A percentile compares a stretch with the other conserved stretches of the same genome.
These are phyloP conservation scores for Leccinum fallax DNA, from an alignment of 1,284 basidiomycete genomes.

Conservation along the genomic window DNA sequence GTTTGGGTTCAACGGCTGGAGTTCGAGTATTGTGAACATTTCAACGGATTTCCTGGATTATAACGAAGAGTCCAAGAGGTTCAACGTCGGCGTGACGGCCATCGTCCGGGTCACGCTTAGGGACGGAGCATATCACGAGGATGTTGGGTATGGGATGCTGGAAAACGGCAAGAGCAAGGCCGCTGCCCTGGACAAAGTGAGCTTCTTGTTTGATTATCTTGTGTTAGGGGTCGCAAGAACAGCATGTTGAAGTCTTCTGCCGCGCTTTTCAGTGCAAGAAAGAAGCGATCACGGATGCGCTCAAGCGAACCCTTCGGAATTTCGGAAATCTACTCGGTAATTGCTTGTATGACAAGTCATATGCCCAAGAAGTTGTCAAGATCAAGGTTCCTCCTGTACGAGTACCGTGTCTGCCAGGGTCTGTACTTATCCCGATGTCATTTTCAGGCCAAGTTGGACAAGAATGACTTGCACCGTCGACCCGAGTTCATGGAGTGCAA, in stretches of 20 bases:
- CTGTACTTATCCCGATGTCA: neutral
- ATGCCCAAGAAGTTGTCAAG: constrained; percentile 82
- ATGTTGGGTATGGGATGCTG: constrained; percentile 86
- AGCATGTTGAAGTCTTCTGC: constrained; percentile 1
- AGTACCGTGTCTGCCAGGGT: constrained; percentile 20
- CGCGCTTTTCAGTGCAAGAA: constrained; percentile 81
- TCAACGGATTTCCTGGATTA: constrained; percentile 78
- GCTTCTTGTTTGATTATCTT: neutral
- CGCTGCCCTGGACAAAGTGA: constrained; percentile 89
- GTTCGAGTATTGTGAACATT: constrained; percentile 78
- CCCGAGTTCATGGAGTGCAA: constrained; percentile 67
- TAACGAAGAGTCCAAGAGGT: constrained; percentile 66
- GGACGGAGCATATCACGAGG: constrained; percentile 92
- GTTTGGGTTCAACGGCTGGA: constrained; percentile 99
- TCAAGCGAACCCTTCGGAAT: constrained; percentile 88
- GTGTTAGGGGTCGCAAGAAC: neutral
- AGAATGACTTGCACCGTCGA: constrained; percentile 70
- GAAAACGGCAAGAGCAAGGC: constrained; percentile 89
- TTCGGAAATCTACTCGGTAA: constrained; percentile 97
- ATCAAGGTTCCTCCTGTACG: constrained; percentile 81
- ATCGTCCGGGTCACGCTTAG: constrained; percentile 85
- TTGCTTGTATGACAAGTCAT: constrained; percentile 93
- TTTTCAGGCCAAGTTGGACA: constrained; percentile 75
- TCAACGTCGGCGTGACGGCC: constrained; percentile 81
- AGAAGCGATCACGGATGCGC: constrained; percentile 93